These are phyloP conservation scores for Crassisporium funariophilum DNA, from an alignment of 768 basidiomycete species.

Conservation along the genomic window DNA sequence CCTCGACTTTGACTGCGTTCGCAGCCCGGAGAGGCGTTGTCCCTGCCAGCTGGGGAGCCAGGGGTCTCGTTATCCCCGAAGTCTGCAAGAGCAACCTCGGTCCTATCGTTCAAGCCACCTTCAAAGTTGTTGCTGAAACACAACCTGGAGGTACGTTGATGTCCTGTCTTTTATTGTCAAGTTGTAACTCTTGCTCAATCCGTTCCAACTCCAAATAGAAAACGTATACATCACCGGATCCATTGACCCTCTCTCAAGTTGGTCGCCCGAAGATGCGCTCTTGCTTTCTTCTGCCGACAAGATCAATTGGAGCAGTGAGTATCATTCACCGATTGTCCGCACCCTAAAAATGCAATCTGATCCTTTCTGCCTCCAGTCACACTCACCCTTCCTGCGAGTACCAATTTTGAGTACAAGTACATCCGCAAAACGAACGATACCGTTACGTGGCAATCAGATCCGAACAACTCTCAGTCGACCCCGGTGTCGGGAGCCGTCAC, in stretches of 20 bases:
- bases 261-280: slow-evolving; percentile 61
- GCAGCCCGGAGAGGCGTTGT: slow-evolving; percentile 52
- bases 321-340: background rate
- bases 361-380: slow-evolving; percentile 44
- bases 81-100: no score
- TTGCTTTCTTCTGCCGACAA: slow-evolving; percentile 56
- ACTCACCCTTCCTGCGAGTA: slow-evolving; percentile 58
- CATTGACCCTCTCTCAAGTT: slow-evolving; percentile 53
- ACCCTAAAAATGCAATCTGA: background rate
- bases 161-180: no score
- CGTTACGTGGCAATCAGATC: slow-evolving; percentile 73
- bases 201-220: slow-evolving; percentile 42
- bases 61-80: slow-evolving; percentile 51
- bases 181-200: background rate
- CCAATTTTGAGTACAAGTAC: slow-evolving; percentile 71
- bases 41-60: slow-evolving; percentile 67
- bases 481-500: slow-evolving; percentile 43
- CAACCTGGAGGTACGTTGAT: slow-evolving; percentile 59
- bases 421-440: slow-evolving; percentile 57
- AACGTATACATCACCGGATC: slow-evolving; percentile 71
- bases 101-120: slow-evolving; percentile 49
- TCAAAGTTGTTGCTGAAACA: slow-evolving; percentile 64
- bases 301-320: slow-evolving; percentile 71
- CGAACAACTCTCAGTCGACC: slow-evolving; percentile 58
- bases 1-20: slow-evolving; percentile 64